Percentiles rank a stretch among this genome's conserved stretches.
These are phyloP conservation scores for Alternaria sp. DNA, from an alignment of 2,329 filamentous ascomycete genomes.

Conservation along the genomic window DNA sequence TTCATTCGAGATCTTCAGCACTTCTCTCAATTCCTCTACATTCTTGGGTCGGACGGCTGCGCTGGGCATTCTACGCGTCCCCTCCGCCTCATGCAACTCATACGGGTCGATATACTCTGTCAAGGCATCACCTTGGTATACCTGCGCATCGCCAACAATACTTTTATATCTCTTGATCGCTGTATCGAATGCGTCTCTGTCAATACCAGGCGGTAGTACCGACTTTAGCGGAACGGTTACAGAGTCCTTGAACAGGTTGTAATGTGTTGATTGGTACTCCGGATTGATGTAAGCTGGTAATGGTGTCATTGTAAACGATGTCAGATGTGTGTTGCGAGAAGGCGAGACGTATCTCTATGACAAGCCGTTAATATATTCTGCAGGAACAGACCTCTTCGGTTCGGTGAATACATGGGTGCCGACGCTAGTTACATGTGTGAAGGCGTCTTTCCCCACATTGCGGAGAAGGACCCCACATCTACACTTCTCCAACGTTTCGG, in stretches of 20 bases:
- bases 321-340: not conserved
- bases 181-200: slow-evolving; percentile 48
- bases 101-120: slow-evolving; percentile 60
- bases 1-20: slow-evolving; percentile 38
- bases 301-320: slow-evolving; percentile 20
- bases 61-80: slow-evolving; percentile 54
- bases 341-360: not conserved
- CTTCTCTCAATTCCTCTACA: slow-evolving; percentile 31
- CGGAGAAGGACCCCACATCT: slow-evolving; percentile 29
- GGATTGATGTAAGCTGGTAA: slow-evolving; percentile 48
- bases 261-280: slow-evolving; percentile 56
- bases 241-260: slow-evolving; percentile 53
- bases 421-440: not conserved
- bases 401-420: not conserved
- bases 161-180: slow-evolving; percentile 50
- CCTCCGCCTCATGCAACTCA: slow-evolving; percentile 54
- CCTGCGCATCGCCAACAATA: slow-evolving; percentile 51
- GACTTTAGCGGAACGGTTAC: slow-evolving; percentile 49
- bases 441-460: slow-evolving; percentile 24
- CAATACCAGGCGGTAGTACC: slow-evolving; percentile 55
- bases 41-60: slow-evolving; percentile 54
- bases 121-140: slow-evolving; percentile 52
- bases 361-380: slow-evolving; percentile 2
- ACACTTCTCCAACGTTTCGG: slow-evolving; percentile 11
- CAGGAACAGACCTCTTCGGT: not conserved